phyloP scores from a whole-genome alignment of 2,329 filamentous ascomycete species.

The Periconia macrospinosa region DNA sequence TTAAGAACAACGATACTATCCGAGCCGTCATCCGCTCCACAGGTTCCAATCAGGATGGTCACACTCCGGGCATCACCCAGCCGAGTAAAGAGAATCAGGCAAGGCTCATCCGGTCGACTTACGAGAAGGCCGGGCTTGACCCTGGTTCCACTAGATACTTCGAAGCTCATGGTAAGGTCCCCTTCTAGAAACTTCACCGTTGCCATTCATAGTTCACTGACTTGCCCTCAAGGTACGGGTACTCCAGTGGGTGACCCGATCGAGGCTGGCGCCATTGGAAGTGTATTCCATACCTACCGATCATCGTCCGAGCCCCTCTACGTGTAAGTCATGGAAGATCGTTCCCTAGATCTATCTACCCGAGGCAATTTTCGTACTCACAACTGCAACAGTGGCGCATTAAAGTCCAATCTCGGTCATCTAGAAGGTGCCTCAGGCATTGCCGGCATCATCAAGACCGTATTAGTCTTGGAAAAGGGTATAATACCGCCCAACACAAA shows the following conservation, averaged over 20 bases:
- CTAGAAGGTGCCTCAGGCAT: conserved; percentile 41
- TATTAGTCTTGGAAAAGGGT: conserved; percentile 40
- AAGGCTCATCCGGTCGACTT: conserved; percentile 30
- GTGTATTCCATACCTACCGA: too few species aligned
- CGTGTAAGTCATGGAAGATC: too few species aligned
- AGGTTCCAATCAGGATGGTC: conserved; percentile 22
- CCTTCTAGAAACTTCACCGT: too few species aligned
- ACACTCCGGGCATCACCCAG: conserved; percentile 19
- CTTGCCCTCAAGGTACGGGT: conserved; percentile 54
- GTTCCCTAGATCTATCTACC: too few species aligned
- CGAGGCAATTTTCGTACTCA: too few species aligned
- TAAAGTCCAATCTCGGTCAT: conserved; percentile 45
- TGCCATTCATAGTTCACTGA: neutral
- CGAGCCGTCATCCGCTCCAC: conserved; percentile 29
- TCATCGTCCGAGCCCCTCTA: too few species aligned
- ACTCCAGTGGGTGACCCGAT: conserved; percentile 50
- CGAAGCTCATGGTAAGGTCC: conserved; percentile 18
- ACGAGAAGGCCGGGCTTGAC: conserved; percentile 40
- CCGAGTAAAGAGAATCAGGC: conserved; percentile 50
- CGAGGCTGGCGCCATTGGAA: conserved; percentile 19
- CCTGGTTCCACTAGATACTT: conserved; percentile 25
- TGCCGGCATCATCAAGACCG: conserved; percentile 37
- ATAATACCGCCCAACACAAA: conserved; percentile 30
- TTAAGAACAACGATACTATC: conserved; percentile 28
- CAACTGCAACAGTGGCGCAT: too few species aligned